Evolutionary conservation across 2,329 filamentous ascomycete genomes (phyloP), one percentile per base, ranked within the genome.

Genomic region (Davidsoniella neocaledoniae): DNA sequence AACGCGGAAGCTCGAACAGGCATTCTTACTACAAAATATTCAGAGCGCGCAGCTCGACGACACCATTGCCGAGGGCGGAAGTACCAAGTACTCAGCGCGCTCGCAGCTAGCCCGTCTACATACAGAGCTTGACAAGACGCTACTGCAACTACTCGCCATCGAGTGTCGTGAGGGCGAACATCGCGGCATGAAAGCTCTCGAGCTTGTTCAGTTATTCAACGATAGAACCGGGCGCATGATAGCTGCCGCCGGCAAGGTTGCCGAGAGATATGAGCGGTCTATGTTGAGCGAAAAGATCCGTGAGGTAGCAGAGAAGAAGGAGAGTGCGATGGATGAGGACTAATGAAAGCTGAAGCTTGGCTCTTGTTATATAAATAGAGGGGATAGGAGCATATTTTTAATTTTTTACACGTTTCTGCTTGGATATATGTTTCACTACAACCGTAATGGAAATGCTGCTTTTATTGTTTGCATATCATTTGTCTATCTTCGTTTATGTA

Each of bases 81-180:
- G 37, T 1, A 40, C 43, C 7, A 26, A 57, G 44, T 69, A 77
- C 48, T 65, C 73, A 5, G 82, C 90, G 61, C 80, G 81, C 23
- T 68, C 69, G 19, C 74, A 78, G 43, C 72, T 94, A 12, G 73
- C 77, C 12, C 72, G 77, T 38, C 73, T 86, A 50, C 85, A 94
- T 63, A 68, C 93, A 42, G 86, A 93, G 42, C 77, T 94, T 37
- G 88, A 98, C 68, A 94, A 94, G 68, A 79, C 82, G 41, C 70
- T 98, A 46, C 69, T 98, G 55, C 87, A 95, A 68, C 74, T 96
- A 62, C 70, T 98, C 60, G 88, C 86, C 2, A 70, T 82, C 5
- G 91, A 96, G 68, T 98, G 91, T 62, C 79, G 87, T 53, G 86
- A 91, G 56, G 86, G 87, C 42, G 91, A 98, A 63, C 88, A 96